These are phyloP conservation scores for Saccharomyces jurei DNA, from an alignment of 805 yeast species.

Conservation along the genomic window DNA sequence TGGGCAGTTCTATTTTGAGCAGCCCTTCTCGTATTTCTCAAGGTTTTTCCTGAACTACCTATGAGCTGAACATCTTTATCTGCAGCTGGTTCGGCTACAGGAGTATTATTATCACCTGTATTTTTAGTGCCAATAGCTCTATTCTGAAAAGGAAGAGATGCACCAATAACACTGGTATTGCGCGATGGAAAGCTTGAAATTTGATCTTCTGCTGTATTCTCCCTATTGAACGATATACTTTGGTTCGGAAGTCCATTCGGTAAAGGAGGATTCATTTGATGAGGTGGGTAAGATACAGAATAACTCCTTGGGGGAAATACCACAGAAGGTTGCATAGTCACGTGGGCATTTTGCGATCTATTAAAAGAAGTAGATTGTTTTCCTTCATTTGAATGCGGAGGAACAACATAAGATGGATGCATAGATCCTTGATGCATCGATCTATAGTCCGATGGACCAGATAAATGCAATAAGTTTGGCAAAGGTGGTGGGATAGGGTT, in stretches of 20 bases:
- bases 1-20: conserved; percentile 89
- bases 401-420: neutral
- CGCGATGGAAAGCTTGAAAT: neutral
- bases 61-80: neutral
- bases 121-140: neutral
- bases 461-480: neutral
- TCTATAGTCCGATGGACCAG: neutral
- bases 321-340: neutral
- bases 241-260: neutral
- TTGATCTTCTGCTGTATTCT: neutral
- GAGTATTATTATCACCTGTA: neutral
- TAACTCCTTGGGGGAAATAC: neutral
- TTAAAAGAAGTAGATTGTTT: neutral
- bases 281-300: neutral
- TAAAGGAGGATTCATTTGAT: neutral
- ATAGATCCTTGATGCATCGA: neutral
- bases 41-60: neutral
- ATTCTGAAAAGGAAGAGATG: neutral
- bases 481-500: neutral
- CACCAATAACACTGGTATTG: neutral
- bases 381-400: neutral
- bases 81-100: neutral
- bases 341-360: neutral
- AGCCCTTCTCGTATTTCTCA: conserved; percentile 62
- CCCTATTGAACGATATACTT: neutral